These are phyloP conservation scores for Prunella vulgaris DNA, from an alignment of 257 asterid species.

Conservation along the genomic window DNA sequence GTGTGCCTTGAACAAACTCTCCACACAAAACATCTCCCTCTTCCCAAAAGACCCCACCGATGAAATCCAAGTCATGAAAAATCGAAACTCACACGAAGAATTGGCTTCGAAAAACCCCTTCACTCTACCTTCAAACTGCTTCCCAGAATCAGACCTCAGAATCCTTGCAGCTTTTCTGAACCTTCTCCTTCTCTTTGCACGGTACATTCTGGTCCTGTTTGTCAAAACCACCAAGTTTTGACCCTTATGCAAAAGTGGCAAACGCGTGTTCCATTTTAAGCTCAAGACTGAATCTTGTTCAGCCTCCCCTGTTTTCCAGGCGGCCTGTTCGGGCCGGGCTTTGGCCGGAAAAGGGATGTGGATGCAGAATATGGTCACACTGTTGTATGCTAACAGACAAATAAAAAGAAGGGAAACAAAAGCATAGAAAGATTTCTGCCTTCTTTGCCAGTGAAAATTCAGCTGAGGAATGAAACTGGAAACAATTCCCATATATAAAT, in stretches of 20 bases:
- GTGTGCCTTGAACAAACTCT: conserved; percentile 57
- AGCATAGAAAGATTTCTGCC: conserved; percentile 43
- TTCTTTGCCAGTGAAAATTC: conserved; percentile 31
- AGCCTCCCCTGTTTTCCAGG: conserved; percentile 34
- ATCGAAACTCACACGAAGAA: conserved; percentile 43
- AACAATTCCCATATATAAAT: conserved; percentile 33
- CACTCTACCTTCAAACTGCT: conserved; percentile 43
- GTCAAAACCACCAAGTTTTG: conserved; percentile 30
- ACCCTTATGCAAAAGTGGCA: conserved; percentile 32
- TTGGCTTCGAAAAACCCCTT: conserved; percentile 38
- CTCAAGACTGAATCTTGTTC: conserved; percentile 26
- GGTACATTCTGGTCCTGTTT: conserved; percentile 25
- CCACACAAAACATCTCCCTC: conserved; percentile 46
- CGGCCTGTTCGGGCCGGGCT: conserved; percentile 26
- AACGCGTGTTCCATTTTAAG: conserved; percentile 33
- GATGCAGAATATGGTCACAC: conserved; percentile 47
- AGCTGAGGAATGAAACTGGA: conserved; percentile 21
- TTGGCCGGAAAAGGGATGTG: conserved; percentile 43
- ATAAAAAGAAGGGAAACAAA: conserved; percentile 42
- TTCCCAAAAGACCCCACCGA: conserved; percentile 44
- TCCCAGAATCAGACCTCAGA: conserved; percentile 20
- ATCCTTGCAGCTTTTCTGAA: conserved; percentile 30
- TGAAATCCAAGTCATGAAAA: conserved; percentile 90
- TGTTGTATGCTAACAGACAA: conserved; percentile 54
- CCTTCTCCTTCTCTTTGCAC: conserved; percentile 27